Evolutionary conservation across 164 flowering plant genomes (phyloP).

Genomic region (Kalanchoe fedtschenkoi): DNA sequence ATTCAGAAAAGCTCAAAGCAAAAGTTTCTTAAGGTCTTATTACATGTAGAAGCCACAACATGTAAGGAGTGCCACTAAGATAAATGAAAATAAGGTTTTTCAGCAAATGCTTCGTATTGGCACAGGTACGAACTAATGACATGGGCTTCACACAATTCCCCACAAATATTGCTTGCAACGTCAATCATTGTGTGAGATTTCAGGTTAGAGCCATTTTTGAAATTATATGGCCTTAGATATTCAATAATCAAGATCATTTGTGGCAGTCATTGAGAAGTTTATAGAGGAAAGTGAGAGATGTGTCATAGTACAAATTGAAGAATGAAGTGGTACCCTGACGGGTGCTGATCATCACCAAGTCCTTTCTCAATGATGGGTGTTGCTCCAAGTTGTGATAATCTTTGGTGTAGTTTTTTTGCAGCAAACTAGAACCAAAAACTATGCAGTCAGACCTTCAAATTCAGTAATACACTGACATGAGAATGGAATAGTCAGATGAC

Average conservation of each 20-base stretch:
- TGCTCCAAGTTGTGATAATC: constrained; percentile 81
- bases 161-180: too few relatives aligned
- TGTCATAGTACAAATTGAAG: background rate
- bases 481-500: background rate
- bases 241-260: background rate
- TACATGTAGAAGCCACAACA: too few relatives aligned
- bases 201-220: background rate
- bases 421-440: constrained; percentile 79
- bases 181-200: too few relatives aligned
- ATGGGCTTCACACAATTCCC: too few relatives aligned
- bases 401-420: constrained; percentile 91
- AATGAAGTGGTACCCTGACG: constrained; percentile 67
- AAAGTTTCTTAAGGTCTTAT: too few relatives aligned
- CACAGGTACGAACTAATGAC: too few relatives aligned
- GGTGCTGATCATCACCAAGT: constrained; percentile 96
- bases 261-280: background rate
- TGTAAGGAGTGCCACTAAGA: too few relatives aligned
- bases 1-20: too few relatives aligned
- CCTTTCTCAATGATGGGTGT: constrained; percentile 64
- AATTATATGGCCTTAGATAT: background rate
- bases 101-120: too few relatives aligned
- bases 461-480: background rate
- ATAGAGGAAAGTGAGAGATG: background rate
- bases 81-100: too few relatives aligned
- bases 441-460: too few relatives aligned